phyloP scores from a whole-genome alignment of 495 filamentous ascomycete genomes.

The Choiromyces venosus region DNA sequence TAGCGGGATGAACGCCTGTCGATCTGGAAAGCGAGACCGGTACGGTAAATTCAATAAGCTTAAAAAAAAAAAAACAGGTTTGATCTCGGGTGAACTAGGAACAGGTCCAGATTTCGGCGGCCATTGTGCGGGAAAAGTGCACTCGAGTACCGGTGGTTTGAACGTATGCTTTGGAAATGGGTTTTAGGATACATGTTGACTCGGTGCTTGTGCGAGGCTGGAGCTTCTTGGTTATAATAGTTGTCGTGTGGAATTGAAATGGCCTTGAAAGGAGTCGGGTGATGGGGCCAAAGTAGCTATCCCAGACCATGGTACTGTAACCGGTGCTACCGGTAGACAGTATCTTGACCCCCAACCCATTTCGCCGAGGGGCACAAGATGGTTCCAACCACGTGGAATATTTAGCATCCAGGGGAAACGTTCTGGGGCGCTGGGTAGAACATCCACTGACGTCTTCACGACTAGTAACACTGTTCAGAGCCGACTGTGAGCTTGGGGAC shows the following conservation, averaged over 20 bases:
- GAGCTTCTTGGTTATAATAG: background rate
- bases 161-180: background rate
- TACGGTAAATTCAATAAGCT: background rate
- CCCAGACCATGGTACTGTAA: background rate
- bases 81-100: background rate
- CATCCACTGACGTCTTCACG: background rate
- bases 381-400: background rate
- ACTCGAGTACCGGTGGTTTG: background rate
- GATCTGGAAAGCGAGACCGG: background rate
- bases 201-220: background rate
- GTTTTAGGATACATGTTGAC: background rate
- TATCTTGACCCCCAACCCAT: background rate
- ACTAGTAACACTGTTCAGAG: background rate
- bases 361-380: background rate
- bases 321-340: background rate
- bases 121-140: background rate
- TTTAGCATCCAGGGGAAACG: background rate
- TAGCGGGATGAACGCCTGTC: background rate
- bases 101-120: background rate
- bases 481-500: background rate
- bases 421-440: background rate
- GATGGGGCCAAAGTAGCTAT: background rate
- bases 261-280: background rate
- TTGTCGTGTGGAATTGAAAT: background rate
- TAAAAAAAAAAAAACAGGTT: background rate